phyloP scores from a whole-genome alignment of 2,329 filamentous ascomycete species.

The Stagonosporopsis cucurbitacearum region DNA sequence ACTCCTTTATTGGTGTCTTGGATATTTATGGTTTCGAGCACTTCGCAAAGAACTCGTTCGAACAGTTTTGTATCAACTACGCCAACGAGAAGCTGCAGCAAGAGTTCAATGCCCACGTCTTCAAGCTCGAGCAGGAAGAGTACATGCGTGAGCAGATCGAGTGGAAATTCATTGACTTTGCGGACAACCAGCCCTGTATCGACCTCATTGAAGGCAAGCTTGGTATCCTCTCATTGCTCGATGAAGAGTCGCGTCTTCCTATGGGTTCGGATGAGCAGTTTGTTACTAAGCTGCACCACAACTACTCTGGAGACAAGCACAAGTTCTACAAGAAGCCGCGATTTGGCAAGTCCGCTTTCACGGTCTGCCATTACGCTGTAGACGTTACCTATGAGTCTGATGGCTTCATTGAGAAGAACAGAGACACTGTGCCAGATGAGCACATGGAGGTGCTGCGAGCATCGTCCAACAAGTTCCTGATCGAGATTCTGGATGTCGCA shows the following conservation, averaged over 20 bases:
- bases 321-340: slow-evolving; percentile 98
- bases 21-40: slow-evolving; percentile 99
- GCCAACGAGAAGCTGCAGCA: slow-evolving; percentile 99
- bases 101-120: slow-evolving; percentile 99
- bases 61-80: slow-evolving; percentile 99
- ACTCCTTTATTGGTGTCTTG: slow-evolving; percentile 93
- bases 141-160: slow-evolving; percentile 96
- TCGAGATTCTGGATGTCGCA: slow-evolving; percentile 83
- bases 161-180: slow-evolving; percentile 99
- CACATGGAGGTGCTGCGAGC: slow-evolving; percentile 91
- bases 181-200: slow-evolving; percentile 98
- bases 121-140: slow-evolving; percentile 98
- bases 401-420: slow-evolving; percentile 99
- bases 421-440: slow-evolving; percentile 97
- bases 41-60: slow-evolving; percentile 99
- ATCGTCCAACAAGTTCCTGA: slow-evolving; percentile 84
- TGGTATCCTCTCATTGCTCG: slow-evolving; percentile 87
- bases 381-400: slow-evolving; percentile 99
- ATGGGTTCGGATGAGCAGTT: slow-evolving; percentile 99
- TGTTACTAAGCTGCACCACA: slow-evolving; percentile 93
- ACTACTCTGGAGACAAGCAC: slow-evolving; percentile 88
- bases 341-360: slow-evolving; percentile 97
- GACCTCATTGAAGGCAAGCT: slow-evolving; percentile 97
- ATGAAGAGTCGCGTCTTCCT: slow-evolving; percentile 94
- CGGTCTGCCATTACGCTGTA: slow-evolving; percentile 96